These are phyloP conservation scores for Rosa hybrid DNA, from an alignment of 331 rosid genomes.

Conservation along the genomic window DNA sequence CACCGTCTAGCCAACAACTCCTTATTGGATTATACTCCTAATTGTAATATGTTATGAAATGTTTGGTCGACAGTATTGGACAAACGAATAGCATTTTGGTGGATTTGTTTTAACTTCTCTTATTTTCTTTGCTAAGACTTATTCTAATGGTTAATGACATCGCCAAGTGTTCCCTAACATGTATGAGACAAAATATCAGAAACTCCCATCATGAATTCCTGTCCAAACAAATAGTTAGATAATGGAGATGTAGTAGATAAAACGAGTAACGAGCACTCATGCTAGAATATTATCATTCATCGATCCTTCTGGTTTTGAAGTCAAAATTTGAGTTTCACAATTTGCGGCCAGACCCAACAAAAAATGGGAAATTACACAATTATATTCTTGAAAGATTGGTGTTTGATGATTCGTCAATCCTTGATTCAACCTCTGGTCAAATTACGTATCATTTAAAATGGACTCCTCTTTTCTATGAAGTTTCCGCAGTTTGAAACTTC, in stretches of 20 bases:
- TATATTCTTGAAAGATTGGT: not conserved
- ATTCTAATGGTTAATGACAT: not conserved
- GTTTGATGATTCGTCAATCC: not conserved
- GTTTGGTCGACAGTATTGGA: not conserved
- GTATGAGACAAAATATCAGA: not conserved
- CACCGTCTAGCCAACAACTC: no score
- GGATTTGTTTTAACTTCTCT: no score
- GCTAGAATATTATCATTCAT: not conserved
- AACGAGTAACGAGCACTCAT: not conserved
- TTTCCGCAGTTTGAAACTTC: not conserved
- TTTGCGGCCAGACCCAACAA: not conserved
- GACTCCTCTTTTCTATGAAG: not conserved
- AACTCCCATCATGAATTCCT: not conserved
- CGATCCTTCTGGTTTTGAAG: not conserved
- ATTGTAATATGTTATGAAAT: no score
- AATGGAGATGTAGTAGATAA: not conserved
- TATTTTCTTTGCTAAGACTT: not conserved
- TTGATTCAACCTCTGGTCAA: not conserved
- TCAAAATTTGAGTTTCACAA: not conserved
- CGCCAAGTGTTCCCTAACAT: no score
- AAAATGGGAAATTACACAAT: not conserved
- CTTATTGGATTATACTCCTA: no score
- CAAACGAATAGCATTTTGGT: no score
- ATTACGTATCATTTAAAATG: not conserved
- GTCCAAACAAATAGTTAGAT: not conserved